Evolutionary conservation across 2,329 filamentous ascomycete species (phyloP).

Genomic region (Coleophoma crateriformis): DNA sequence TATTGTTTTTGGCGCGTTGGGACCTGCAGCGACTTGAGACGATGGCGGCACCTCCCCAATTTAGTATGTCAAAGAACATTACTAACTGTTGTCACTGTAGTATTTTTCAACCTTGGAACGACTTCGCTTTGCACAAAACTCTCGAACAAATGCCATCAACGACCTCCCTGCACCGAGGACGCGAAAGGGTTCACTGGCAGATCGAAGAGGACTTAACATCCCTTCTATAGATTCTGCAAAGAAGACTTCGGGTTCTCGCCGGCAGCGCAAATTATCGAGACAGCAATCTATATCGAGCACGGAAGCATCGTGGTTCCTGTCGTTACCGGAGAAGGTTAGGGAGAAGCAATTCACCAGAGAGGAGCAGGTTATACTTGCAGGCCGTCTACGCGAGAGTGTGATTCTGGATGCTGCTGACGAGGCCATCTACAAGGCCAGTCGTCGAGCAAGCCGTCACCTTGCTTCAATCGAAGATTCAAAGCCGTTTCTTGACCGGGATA

Average conservation of each 20-base stretch:
- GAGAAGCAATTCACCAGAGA: constrained; percentile 65
- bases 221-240: constrained; percentile 18
- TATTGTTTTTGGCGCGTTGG: neutral
- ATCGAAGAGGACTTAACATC: constrained; percentile 20
- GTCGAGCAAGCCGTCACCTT: constrained; percentile 31
- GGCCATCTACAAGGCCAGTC: constrained; percentile 44
- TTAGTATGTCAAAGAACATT: neutral
- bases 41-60: neutral
- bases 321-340: constrained; percentile 67
- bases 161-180: constrained; percentile 20
- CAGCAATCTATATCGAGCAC: constrained; percentile 37
- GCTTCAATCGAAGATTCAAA: constrained; percentile 22
- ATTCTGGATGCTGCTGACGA: constrained; percentile 55
- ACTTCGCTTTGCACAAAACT: constrained; percentile 55
- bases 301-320: constrained; percentile 63
- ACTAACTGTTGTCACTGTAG: constrained; percentile 31
- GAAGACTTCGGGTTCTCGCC: constrained; percentile 15
- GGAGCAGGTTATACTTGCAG: constrained; percentile 59
- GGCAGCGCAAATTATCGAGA: constrained; percentile 19
- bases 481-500: constrained; percentile 17
- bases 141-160: constrained; percentile 26
- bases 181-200: constrained; percentile 19
- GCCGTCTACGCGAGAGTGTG: constrained; percentile 42
- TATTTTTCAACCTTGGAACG: constrained; percentile 72
- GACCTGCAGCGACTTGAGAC: neutral